phyloP scores from a whole-genome alignment of 2,329 filamentous ascomycete species.

The Sclerotinia sclerotiorum region DNA sequence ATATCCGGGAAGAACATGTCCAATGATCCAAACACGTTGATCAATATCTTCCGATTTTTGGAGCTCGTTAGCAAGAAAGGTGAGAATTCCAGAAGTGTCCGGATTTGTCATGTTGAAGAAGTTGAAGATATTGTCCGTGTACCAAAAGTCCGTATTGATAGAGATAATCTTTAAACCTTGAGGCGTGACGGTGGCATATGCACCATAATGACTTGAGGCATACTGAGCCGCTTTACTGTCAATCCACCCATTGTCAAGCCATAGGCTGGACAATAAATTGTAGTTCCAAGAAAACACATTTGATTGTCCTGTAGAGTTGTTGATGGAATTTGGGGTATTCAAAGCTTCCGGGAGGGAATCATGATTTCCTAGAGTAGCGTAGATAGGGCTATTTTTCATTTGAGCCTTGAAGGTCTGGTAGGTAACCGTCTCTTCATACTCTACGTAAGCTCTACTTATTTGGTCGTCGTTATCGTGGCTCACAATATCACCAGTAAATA shows the following conservation, averaged over 20 bases:
- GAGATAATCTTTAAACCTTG: constrained; percentile 35
- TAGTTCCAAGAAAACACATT: constrained; percentile 26
- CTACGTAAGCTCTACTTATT: constrained; percentile 36
- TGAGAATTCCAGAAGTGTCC: constrained; percentile 33
- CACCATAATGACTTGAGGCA: constrained; percentile 33
- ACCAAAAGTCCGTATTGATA: constrained; percentile 39
- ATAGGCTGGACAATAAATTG: constrained; percentile 21
- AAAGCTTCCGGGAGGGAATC: constrained; percentile 25
- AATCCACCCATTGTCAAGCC: constrained; percentile 35
- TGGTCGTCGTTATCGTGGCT: constrained; percentile 36
- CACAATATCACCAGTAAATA: constrained; percentile 41
- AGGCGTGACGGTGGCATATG: constrained; percentile 21
- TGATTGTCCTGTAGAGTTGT: constrained; percentile 17
- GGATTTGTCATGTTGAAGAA: constrained; percentile 37
- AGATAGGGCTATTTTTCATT: constrained; percentile 34
- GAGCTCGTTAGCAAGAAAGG: constrained; percentile 34
- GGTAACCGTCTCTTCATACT: constrained; percentile 36
- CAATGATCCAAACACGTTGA: constrained; percentile 37
- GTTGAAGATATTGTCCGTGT: constrained; percentile 35
- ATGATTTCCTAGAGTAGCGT: constrained; percentile 39
- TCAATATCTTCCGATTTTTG: constrained; percentile 33
- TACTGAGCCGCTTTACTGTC: constrained; percentile 33
- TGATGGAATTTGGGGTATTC: constrained; percentile 16
- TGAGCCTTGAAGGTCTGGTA: constrained; percentile 37
- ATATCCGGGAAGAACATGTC: constrained; percentile 35